Conservation (phyloP, 164 flowering plant genomes). For the Kalanchoe fedtschenkoi region DNA sequence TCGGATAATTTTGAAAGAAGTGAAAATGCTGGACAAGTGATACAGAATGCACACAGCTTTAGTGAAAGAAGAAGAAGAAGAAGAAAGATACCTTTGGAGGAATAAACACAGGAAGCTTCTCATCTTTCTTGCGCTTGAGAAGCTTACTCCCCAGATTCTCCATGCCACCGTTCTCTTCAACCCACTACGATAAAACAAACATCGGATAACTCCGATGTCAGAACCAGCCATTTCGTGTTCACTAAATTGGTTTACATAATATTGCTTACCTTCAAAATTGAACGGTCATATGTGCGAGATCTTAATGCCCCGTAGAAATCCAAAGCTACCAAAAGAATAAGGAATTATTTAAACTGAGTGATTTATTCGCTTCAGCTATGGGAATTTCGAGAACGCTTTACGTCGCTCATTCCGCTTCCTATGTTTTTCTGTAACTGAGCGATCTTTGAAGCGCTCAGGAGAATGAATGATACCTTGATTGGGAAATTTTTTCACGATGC, state of each 20-base stretch:
- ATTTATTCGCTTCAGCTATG: neutral
- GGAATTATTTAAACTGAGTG: neutral
- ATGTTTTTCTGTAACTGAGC: too few relatives aligned
- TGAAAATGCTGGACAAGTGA: neutral
- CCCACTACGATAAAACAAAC: slow-evolving; percentile 40
- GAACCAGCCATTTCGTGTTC: neutral
- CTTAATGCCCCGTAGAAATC: slow-evolving; percentile 95
- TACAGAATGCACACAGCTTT: neutral
- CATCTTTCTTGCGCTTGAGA: slow-evolving; percentile 42
- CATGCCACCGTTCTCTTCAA: slow-evolving; percentile 66
- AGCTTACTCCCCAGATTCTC: slow-evolving; percentile 59
- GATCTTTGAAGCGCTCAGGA: too few relatives aligned
- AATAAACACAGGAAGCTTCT: slow-evolving; percentile 55
- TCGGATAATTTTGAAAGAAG: neutral
- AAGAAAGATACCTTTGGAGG: slow-evolving; percentile 55
- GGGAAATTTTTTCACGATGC: slow-evolving; percentile 66
- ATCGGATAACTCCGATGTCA: neutral
- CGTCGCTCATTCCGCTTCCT: neutral
- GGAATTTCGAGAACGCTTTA: neutral
- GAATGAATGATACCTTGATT: slow-evolving; percentile 64
- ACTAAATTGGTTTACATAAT: neutral
- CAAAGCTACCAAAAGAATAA: slow-evolving; percentile 47
- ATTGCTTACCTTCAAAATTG: slow-evolving; percentile 55
- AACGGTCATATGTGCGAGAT: slow-evolving; percentile 79
- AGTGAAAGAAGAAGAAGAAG: neutral